Evolutionary conservation across 75 land plant species (phyloP).

Genomic region (Chamaecyparis obtusa): DNA sequence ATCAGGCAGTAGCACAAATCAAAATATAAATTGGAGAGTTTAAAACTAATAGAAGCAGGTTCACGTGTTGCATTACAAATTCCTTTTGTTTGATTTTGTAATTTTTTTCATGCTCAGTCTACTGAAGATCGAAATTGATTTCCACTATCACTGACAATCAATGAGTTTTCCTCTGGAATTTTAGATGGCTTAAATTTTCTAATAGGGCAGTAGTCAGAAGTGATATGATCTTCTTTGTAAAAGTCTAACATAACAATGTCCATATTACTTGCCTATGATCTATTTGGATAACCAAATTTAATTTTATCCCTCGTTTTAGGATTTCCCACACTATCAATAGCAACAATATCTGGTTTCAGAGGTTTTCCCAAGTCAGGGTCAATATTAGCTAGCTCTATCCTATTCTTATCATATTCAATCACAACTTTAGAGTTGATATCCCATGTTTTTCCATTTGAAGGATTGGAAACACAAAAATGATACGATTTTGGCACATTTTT

Average conservation of each 20-base stretch:
- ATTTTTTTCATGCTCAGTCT: background rate
- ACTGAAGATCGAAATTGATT: background rate
- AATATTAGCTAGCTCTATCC: background rate
- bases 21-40: background rate
- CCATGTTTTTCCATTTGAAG: background rate
- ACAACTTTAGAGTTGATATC: background rate
- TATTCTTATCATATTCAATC: background rate
- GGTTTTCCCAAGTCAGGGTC: background rate
- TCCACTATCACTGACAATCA: background rate
- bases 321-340: background rate
- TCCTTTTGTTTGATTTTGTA: background rate
- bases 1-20: background rate
- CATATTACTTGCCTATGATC: background rate
- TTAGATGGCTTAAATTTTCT: background rate
- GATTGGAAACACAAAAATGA: background rate
- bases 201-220: background rate
- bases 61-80: slow-evolving; percentile 3
- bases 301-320: background rate
- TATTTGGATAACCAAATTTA: background rate
- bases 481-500: too few species aligned
- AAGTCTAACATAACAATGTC: background rate
- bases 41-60: background rate
- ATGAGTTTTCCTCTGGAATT: background rate
- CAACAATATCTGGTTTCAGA: background rate
- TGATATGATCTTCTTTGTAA: background rate